phyloP scores from a whole-genome alignment of 2,329 filamentous ascomycete species.

The Paecilomyces niveus region DNA sequence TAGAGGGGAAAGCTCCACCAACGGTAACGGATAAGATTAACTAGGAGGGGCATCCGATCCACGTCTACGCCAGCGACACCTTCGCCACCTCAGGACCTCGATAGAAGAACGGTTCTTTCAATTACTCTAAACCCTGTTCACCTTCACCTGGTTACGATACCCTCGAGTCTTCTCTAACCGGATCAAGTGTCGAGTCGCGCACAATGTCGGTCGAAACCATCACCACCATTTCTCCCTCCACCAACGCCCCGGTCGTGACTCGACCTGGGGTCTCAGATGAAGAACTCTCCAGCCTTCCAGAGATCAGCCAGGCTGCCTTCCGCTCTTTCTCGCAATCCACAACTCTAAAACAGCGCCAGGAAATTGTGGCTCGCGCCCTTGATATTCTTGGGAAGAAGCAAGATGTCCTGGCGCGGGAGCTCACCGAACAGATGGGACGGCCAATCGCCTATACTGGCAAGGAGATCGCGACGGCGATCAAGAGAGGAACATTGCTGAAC shows the following conservation, averaged over 20 bases:
- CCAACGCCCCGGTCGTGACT: slow-evolving; percentile 75
- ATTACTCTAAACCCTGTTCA: neutral
- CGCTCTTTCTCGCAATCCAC: slow-evolving; percentile 71
- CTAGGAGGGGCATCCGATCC: neutral
- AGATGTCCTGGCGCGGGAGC: slow-evolving; percentile 73
- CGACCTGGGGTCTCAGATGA: slow-evolving; percentile 64
- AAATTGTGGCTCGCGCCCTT: slow-evolving; percentile 73
- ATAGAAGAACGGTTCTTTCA: neutral
- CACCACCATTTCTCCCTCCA: slow-evolving; percentile 82
- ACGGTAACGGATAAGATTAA: neutral
- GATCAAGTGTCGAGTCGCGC: neutral
- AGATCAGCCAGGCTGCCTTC: slow-evolving; percentile 67
- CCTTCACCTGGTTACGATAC: neutral
- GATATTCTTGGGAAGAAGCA: slow-evolving; percentile 62
- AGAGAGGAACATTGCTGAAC: slow-evolving; percentile 76
- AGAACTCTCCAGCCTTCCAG: slow-evolving; percentile 66
- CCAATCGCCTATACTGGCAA: slow-evolving; percentile 80
- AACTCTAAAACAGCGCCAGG: slow-evolving; percentile 65
- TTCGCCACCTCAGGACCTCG: neutral
- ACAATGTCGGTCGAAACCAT: slow-evolving; percentile 50
- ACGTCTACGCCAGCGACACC: neutral
- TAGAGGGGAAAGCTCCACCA: neutral
- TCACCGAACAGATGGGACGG: slow-evolving; percentile 92
- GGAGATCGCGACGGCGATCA: slow-evolving; percentile 78
- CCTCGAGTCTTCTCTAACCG: neutral